Evolutionary conservation across 805 yeast genomes (phyloP).

Genomic region (Saccharomycopsis schoenii): DNA sequence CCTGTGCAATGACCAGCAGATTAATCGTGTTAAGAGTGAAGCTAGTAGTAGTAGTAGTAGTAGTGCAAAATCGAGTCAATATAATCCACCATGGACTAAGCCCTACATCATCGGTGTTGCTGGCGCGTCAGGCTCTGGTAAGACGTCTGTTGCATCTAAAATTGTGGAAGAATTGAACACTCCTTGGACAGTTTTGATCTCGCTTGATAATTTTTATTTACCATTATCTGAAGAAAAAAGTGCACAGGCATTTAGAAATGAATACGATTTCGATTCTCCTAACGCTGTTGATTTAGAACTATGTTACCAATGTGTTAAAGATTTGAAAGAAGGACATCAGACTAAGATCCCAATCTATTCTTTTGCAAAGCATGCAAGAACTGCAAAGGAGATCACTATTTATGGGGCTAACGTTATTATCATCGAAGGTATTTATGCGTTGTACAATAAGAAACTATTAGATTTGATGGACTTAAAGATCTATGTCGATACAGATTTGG

Average conservation of each 20-base stretch:
- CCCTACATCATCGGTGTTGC: slow-evolving; percentile 86
- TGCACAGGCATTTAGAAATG: slow-evolving; percentile 50
- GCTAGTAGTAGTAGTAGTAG: neutral
- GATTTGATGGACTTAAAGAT: slow-evolving; percentile 78
- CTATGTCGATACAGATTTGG: slow-evolving; percentile 90
- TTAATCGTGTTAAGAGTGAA: neutral
- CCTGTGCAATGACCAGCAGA: neutral
- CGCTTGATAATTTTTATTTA: slow-evolving; percentile 85
- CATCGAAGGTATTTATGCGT: slow-evolving; percentile 82
- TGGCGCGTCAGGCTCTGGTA: slow-evolving; percentile 84
- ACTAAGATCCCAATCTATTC: slow-evolving; percentile 64
- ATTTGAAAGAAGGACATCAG: slow-evolving; percentile 60
- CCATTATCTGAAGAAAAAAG: slow-evolving; percentile 59
- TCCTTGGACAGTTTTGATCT: slow-evolving; percentile 89
- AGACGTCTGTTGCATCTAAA: slow-evolving; percentile 80
- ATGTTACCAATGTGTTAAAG: slow-evolving; percentile 49
- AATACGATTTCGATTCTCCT: slow-evolving; percentile 84
- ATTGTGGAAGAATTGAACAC: slow-evolving; percentile 70
- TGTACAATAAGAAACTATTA: slow-evolving; percentile 58
- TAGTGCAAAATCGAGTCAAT: slow-evolving; percentile 22
- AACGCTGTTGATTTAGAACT: slow-evolving; percentile 73
- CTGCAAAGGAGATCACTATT: slow-evolving; percentile 56
- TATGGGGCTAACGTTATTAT: slow-evolving; percentile 93
- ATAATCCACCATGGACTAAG: slow-evolving; percentile 80
- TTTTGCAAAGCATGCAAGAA: slow-evolving; percentile 49